Percentiles rank a stretch among this genome's conserved stretches.
phyloP scores from a whole-genome alignment of 192 early-diverging fungal species.

The Oehlia diaphana region DNA sequence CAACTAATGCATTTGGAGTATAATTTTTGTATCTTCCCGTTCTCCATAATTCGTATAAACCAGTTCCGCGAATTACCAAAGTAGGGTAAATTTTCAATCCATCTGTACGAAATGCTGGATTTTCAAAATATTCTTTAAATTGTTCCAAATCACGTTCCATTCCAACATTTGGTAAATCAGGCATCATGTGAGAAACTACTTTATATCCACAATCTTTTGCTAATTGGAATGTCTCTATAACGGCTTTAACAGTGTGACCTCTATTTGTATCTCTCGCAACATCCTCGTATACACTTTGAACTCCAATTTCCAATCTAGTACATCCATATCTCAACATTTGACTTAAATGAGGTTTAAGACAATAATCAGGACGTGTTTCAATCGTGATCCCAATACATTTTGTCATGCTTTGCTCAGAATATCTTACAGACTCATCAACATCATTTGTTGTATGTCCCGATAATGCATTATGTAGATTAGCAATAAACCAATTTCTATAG shows the following conservation, averaged over 20 bases:
- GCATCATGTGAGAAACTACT: slow-evolving; percentile 99
- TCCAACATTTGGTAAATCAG: slow-evolving; percentile 98
- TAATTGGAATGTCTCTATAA: slow-evolving; percentile 96
- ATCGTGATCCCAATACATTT: slow-evolving; percentile 99
- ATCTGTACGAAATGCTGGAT: slow-evolving; percentile 97
- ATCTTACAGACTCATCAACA: slow-evolving; percentile 97
- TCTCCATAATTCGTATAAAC: slow-evolving; percentile 98
- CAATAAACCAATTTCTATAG: slow-evolving; percentile 97
- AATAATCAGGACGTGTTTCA: slow-evolving; percentile 98
- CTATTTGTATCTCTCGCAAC: slow-evolving; percentile 98
- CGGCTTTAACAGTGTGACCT: slow-evolving; percentile 97
- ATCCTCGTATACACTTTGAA: slow-evolving; percentile 99
- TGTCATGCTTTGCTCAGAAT: slow-evolving; percentile 93
- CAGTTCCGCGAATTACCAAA: slow-evolving; percentile 97
- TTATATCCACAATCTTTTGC: slow-evolving; percentile 99
- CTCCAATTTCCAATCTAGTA: slow-evolving; percentile 96
- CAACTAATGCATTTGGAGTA: slow-evolving; percentile 92
- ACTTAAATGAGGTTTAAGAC: slow-evolving; percentile 93
- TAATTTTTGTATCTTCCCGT: slow-evolving; percentile 98
- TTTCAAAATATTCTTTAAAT: slow-evolving; percentile 98
- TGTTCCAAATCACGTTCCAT: slow-evolving; percentile 99
- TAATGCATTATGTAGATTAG: slow-evolving; percentile 93
- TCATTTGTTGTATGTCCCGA: slow-evolving; percentile 88
- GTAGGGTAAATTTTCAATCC: slow-evolving; percentile 99
- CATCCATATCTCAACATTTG: slow-evolving; percentile 99